Evolutionary conservation across 2,329 filamentous ascomycete genomes (phyloP).

Genomic region (Trichoderma citrinoviride): DNA sequence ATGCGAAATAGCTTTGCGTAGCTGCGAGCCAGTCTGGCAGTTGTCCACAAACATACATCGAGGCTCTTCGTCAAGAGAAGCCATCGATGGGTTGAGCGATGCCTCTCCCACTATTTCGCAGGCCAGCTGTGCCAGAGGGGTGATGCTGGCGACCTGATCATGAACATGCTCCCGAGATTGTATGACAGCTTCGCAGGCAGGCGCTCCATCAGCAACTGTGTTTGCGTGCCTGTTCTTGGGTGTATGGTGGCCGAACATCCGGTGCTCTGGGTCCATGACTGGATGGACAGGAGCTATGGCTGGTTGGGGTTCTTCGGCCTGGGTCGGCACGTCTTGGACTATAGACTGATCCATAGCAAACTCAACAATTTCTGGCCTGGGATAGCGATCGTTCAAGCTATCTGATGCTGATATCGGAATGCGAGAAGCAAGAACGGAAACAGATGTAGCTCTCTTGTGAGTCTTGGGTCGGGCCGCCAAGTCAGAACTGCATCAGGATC

Average conservation of each 20-base stretch:
- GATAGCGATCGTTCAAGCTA: constrained; percentile 20
- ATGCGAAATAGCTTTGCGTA: constrained; percentile 75
- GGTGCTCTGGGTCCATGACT: not conserved
- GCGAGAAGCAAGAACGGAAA: constrained; percentile 43
- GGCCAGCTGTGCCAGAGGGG: not conserved
- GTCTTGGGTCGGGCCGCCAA: not conserved
- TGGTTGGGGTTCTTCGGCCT: not conserved
- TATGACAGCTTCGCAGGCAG: not conserved
- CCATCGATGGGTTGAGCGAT: not conserved
- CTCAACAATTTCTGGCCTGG: constrained; percentile 25
- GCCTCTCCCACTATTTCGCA: not conserved
- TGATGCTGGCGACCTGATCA: not conserved
- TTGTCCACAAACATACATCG: constrained; percentile 55
- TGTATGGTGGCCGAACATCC: not conserved
- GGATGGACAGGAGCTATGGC: not conserved
- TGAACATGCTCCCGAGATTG: not conserved
- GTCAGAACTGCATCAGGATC: not conserved
- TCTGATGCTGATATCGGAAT: constrained; percentile 11
- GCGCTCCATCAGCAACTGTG: not conserved
- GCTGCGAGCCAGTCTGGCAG: constrained; percentile 59
- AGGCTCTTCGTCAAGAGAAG: constrained; percentile 21
- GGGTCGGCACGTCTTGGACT: not conserved
- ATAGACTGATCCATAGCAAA: constrained; percentile 19
- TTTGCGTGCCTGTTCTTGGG: not conserved
- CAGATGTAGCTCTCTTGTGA: constrained; percentile 52